Percentiles rank a stretch among this genome's conserved stretches.
Evolutionary conservation across 768 basidiomycete genomes (phyloP).

Genomic region (Sistotremastrum niveocremeum): DNA sequence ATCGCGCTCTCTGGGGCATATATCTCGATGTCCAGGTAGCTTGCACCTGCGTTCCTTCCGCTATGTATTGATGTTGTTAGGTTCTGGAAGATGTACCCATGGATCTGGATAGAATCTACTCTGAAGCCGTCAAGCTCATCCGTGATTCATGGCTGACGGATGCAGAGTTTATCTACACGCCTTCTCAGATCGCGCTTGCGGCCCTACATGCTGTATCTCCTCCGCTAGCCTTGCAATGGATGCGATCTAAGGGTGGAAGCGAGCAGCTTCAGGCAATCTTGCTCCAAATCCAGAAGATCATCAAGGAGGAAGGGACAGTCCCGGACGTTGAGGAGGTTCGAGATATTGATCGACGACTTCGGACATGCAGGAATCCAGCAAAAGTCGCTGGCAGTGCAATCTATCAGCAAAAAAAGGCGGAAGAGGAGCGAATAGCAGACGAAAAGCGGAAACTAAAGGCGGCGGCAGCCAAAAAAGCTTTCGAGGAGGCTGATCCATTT

Average conservation of each 20-base stretch:
- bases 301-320: slow-evolving; percentile 38
- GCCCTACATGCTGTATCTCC: slow-evolving; percentile 56
- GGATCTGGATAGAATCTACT: slow-evolving; percentile 44
- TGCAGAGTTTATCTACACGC: slow-evolving; percentile 81
- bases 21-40: slow-evolving; percentile 77
- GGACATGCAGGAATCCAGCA: slow-evolving; percentile 89
- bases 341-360: slow-evolving; percentile 77
- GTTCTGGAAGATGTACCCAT: slow-evolving; percentile 38
- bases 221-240: slow-evolving; percentile 48
- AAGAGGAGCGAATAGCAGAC: slow-evolving; percentile 54
- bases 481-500: slow-evolving; percentile 56
- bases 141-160: slow-evolving; percentile 81
- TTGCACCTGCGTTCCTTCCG: neutral
- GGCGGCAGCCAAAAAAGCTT: slow-evolving; percentile 34
- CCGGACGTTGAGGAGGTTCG: slow-evolving; percentile 78
- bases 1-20: slow-evolving; percentile 78
- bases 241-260: slow-evolving; percentile 24
- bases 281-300: slow-evolving; percentile 41
- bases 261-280: slow-evolving; percentile 26
- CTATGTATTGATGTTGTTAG: slow-evolving; percentile 21
- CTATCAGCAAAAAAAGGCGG: slow-evolving; percentile 57
- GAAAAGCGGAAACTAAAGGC: slow-evolving; percentile 43
- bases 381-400: slow-evolving; percentile 85
- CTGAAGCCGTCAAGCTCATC: slow-evolving; percentile 50
- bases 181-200: slow-evolving; percentile 87